Base-by-base conservation (phyloP, 495 filamentous ascomycete genomes). In the Penicillium verhagenii region DNA sequence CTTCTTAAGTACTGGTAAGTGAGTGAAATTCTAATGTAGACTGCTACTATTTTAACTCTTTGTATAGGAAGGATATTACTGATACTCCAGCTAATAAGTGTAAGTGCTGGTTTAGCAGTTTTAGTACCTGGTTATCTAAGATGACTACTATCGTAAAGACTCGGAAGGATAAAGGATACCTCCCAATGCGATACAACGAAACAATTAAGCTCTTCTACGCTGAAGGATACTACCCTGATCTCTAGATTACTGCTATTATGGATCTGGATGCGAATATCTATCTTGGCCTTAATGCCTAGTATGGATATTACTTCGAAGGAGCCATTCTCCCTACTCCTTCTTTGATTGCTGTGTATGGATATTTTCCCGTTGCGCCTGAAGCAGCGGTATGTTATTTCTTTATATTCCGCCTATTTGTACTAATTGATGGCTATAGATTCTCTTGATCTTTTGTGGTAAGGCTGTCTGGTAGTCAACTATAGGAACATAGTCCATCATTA, bases 241-340 rank as follows among this genome's bases (percentile, higher is more conserved):
- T 13, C 5, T 14, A 35, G 11, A 35, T 35, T 1, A 13, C 13
- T 35, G 31, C 31, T 3, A 19, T 18, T 1, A 14, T 40, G 21
- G 18, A 53, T 6, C 46, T 54, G 14, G 21, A 54, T 28, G 43
- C 44, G 20, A 21, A 53, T 23, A 35, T 47, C 38, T 25, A n/a
- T 23, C 10, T 53, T 7, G 51, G 18, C 1, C 23, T 54, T 2
- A 4, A 40, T 40, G 19, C 16, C 11, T 42, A 53, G 19, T 53
- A 53, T n/a, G 51, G 40, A 10, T 53, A 53, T 20, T 53, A 47
- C 51, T 53, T 53, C 26, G 51, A 53, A 10, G 51, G 51, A 2
- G 13, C 51, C 16, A 53, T 53, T 14, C 40, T 53, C 3, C 51
- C 51, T 11, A 37, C 40, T 1, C 51, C 51, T 0, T 18, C 25